A percentile compares a stretch with the other conserved stretches of the same genome.
phyloP scores from a whole-genome alignment of 1,284 basidiomycete species.

The Sporisorium reilianum region DNA sequence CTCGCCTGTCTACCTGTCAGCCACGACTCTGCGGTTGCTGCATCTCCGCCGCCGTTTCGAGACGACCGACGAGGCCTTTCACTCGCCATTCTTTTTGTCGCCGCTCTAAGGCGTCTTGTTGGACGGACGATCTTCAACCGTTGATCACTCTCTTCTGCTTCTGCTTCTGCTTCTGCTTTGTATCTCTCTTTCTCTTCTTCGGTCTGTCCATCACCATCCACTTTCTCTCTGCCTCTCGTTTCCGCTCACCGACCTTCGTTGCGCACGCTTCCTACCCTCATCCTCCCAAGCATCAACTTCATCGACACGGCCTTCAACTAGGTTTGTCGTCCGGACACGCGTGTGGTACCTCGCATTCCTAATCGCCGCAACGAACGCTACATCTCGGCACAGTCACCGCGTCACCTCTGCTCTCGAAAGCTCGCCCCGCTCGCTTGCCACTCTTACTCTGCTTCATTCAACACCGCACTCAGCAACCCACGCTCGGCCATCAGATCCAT shows the following conservation, averaged over 20 bases:
- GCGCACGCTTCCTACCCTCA: slow-evolving; percentile 45
- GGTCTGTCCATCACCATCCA: neutral
- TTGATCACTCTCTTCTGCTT: neutral
- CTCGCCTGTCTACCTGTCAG: neutral
- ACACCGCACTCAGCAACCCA: neutral
- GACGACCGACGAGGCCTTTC: neutral
- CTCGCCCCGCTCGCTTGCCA: neutral
- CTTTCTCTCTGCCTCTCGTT: neutral
- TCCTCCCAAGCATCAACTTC: slow-evolving; percentile 7
- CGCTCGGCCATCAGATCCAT: neutral
- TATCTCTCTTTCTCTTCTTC: neutral
- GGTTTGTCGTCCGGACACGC: neutral
- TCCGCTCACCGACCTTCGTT: neutral
- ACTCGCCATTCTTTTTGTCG: slow-evolving; percentile 1
- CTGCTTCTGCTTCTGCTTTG: neutral
- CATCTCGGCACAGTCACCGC: neutral
- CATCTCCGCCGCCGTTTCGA: slow-evolving; percentile 13
- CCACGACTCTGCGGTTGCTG: slow-evolving; percentile 4
- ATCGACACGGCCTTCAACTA: neutral
- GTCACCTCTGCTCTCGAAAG: neutral
- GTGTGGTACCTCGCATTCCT: neutral
- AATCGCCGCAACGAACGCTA: neutral
- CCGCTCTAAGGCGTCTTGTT: slow-evolving; percentile 5
- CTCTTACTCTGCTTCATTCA: neutral
- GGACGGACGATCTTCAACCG: neutral